A percentile compares a stretch with the other conserved stretches of the same genome.
Evolutionary conservation across 352 stramenopile species (phyloP).

Genomic region (Phytophthora quininea): DNA sequence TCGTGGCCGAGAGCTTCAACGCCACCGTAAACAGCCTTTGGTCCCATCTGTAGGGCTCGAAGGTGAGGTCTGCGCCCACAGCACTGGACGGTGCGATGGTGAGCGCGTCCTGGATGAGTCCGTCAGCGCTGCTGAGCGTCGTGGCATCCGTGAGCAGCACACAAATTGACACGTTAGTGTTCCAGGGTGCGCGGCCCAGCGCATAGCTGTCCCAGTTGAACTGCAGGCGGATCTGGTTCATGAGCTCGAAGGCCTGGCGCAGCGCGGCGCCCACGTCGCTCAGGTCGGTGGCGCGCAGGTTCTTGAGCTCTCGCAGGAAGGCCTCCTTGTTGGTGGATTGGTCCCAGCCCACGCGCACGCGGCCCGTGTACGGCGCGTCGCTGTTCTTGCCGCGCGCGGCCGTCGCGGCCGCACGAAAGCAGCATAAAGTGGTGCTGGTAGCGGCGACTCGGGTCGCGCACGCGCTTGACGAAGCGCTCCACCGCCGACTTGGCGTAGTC

Average conservation of each 20-base stretch:
- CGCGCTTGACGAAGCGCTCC: conserved; percentile 88
- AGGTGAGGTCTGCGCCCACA: conserved; percentile 78
- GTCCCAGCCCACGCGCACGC: conserved; percentile 86
- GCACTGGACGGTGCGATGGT: conserved; percentile 70
- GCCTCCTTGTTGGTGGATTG: conserved; percentile 86
- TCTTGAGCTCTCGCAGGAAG: conserved; percentile 86
- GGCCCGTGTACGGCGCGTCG: conserved; percentile 51
- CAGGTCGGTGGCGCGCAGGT: conserved; percentile 77
- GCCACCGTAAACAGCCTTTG: conserved; percentile 83
- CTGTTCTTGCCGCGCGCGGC: conserved; percentile 16
- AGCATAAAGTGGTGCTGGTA: conserved; percentile 92
- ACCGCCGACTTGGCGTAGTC: conserved; percentile 90
- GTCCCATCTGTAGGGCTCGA: conserved; percentile 88
- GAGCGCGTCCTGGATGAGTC: conserved; percentile 76
- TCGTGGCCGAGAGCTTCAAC: conserved; percentile 80
- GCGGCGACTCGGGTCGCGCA: conserved; percentile 78
- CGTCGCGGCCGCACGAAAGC: conserved; percentile 70
- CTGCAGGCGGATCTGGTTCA: conserved; percentile 90
- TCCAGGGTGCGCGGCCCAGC: conserved; percentile 78
- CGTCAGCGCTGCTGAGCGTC: conserved; percentile 63
- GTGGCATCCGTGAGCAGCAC: conserved; percentile 87
- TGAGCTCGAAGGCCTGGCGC: conserved; percentile 85
- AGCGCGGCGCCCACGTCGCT: conserved; percentile 79
- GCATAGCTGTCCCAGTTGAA: conserved; percentile 91
- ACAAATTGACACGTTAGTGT: conserved; percentile 84